Conservation (phyloP, 768 basidiomycete genomes). For the Xerocomellus intermedius region DNA sequence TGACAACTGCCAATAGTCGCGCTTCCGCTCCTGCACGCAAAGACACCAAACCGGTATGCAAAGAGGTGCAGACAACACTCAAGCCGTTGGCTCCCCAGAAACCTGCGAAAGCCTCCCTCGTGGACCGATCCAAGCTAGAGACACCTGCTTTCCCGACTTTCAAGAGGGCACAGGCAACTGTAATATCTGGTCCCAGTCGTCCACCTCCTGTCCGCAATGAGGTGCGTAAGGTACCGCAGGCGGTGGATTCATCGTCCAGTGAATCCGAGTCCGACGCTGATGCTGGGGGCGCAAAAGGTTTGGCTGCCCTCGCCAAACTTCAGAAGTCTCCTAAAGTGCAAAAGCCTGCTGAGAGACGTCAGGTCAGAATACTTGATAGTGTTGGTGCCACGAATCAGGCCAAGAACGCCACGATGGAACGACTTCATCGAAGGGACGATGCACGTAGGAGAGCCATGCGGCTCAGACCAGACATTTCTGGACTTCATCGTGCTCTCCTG, state of each 20-base stretch:
- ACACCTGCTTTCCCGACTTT: constrained; percentile 44
- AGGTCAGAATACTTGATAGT: constrained; percentile 51
- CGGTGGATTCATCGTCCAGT: constrained; percentile 38
- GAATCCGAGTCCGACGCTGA: constrained; percentile 51
- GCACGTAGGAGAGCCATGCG: constrained; percentile 61
- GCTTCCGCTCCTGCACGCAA: constrained; percentile 9
- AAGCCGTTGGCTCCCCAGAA: constrained; percentile 15
- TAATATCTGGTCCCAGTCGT: constrained; percentile 35
- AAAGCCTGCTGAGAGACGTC: constrained; percentile 57
- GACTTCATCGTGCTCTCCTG: constrained; percentile 72
- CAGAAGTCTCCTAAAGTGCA: constrained; percentile 61
- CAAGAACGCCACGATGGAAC: constrained; percentile 46
- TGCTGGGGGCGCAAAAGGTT: constrained; percentile 37
- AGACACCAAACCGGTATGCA: constrained; percentile 15
- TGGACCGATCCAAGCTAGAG: constrained; percentile 35
- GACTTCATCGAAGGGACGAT: constrained; percentile 56
- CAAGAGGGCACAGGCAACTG: constrained; percentile 33
- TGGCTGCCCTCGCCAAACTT: constrained; percentile 56
- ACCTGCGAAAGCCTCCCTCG: constrained; percentile 14
- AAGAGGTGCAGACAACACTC: constrained; percentile 22
- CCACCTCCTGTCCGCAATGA: constrained; percentile 18
- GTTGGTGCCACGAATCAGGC: constrained; percentile 45
- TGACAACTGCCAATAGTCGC: constrained; percentile 25
- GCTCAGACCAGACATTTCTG: constrained; percentile 78
- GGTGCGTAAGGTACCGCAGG: constrained; percentile 4